These are phyloP conservation scores for Epichloe typhina DNA, from an alignment of 2,329 filamentous ascomycete species.

Conservation along the genomic window DNA sequence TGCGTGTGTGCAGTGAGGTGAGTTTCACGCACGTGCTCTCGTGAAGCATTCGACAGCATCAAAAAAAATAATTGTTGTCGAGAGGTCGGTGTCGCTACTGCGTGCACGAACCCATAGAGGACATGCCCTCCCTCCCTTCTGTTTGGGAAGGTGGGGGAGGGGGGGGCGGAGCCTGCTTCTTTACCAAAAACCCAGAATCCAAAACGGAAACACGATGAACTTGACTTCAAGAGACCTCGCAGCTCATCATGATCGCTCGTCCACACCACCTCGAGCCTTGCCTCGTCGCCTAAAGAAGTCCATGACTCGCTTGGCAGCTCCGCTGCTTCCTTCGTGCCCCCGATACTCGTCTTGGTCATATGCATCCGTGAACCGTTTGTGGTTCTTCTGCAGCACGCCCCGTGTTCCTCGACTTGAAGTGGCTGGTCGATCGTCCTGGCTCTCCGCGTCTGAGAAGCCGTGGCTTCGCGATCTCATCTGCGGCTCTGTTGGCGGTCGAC, in stretches of 20 bases:
- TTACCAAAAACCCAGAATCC: background rate
- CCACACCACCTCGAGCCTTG: slow-evolving; percentile 53
- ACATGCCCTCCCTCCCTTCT: background rate
- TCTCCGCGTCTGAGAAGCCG: slow-evolving; percentile 29
- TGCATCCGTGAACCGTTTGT: slow-evolving; percentile 77
- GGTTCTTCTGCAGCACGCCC: slow-evolving; percentile 67
- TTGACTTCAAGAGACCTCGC: background rate
- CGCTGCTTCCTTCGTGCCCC: slow-evolving; percentile 68
- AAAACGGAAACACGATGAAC: background rate
- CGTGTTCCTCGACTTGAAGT: slow-evolving; percentile 26
- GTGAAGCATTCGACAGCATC: background rate
- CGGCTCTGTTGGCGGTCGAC: slow-evolving; percentile 26
- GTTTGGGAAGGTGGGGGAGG: no score
- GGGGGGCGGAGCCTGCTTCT: background rate
- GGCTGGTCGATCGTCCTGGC: slow-evolving; percentile 26
- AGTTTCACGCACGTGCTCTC: background rate
- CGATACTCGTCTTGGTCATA: slow-evolving; percentile 62
- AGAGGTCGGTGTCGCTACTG: background rate
- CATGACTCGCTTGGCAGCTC: slow-evolving; percentile 87
- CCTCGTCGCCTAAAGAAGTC: slow-evolving; percentile 90
- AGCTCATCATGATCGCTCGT: slow-evolving; percentile 26
- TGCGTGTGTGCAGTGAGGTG: background rate
- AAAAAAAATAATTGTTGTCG: background rate
- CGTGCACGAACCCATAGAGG: background rate
- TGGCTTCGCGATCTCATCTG: slow-evolving; percentile 30